These are phyloP conservation scores for Phytophthora idaei DNA, from an alignment of 352 stramenopile species.

Conservation along the genomic window DNA sequence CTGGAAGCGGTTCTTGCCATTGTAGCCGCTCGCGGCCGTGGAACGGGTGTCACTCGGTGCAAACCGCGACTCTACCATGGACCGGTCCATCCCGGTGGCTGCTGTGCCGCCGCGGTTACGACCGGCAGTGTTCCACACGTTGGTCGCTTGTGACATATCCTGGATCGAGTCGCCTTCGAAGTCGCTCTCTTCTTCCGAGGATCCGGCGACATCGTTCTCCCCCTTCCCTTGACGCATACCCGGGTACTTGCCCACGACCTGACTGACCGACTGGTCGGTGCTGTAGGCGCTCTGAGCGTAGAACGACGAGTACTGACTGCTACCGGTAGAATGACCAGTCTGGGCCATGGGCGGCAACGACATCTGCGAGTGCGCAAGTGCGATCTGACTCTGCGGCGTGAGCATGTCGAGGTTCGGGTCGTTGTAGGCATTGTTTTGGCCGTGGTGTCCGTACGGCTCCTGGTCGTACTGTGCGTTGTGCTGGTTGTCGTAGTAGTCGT, in stretches of 20 bases:
- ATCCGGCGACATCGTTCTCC: slow-evolving; percentile 43
- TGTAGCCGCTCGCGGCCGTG: slow-evolving; percentile 28
- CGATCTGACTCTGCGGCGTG: slow-evolving; percentile 69
- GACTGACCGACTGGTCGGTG: slow-evolving; percentile 14
- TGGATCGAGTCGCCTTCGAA: slow-evolving; percentile 48
- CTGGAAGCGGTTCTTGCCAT: slow-evolving; percentile 25
- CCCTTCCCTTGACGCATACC: slow-evolving; percentile 20
- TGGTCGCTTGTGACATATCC: slow-evolving; percentile 43
- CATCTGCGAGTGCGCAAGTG: slow-evolving; percentile 41
- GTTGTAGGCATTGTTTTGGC: slow-evolving; percentile 31
- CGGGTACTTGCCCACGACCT: slow-evolving; percentile 36
- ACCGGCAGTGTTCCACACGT: slow-evolving; percentile 35
- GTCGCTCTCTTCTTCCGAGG: slow-evolving; percentile 45
- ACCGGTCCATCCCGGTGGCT: slow-evolving; percentile 20
- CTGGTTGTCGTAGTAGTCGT: slow-evolving; percentile 20
- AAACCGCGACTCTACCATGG: slow-evolving; percentile 24
- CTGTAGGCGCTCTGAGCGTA: slow-evolving; percentile 35
- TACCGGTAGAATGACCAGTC: slow-evolving; percentile 19
- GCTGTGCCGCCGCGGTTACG: slow-evolving; percentile 16
- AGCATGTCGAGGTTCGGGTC: slow-evolving; percentile 62
- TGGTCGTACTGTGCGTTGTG: slow-evolving; percentile 35
- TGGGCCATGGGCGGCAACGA: slow-evolving; percentile 46
- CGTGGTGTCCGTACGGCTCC: slow-evolving; percentile 23
- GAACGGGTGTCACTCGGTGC: slow-evolving; percentile 24
- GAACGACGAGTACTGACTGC: slow-evolving; percentile 39